phyloP scores from a whole-genome alignment of 306 rosid genomes.

The Fragaria nilgerrensis region DNA sequence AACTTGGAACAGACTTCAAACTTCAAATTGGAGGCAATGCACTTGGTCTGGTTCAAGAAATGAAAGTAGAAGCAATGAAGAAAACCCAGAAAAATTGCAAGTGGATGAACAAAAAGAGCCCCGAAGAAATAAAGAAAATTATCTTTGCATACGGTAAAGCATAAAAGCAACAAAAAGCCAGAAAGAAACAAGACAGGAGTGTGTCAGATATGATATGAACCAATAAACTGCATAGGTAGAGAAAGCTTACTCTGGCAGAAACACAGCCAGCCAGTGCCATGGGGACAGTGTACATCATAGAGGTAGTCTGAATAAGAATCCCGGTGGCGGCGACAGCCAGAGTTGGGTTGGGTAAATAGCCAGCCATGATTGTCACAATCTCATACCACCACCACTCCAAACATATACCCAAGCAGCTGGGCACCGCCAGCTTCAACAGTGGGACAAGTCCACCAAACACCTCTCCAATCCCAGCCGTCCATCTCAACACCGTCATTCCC shows the following conservation, averaged over 20 bases:
- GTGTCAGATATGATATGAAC: not conserved
- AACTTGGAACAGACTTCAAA: not conserved
- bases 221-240: not conserved
- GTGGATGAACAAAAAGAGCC: not conserved
- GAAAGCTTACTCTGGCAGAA: conserved; percentile 70
- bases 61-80: not conserved
- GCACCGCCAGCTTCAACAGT: conserved; percentile 68
- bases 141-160: not conserved
- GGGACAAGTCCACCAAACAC: conserved; percentile 51
- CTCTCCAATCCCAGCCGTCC: conserved; percentile 43
- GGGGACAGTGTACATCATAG: conserved; percentile 97
- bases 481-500: conserved; percentile 33
- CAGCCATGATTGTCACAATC: conserved; percentile 86
- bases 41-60: not conserved
- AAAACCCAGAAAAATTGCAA: not conserved
- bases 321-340: conserved; percentile 95
- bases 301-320: conserved; percentile 88
- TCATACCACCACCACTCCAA: conserved; percentile 99
- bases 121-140: not conserved
- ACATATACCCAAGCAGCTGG: conserved; percentile 88
- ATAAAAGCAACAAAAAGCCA: not conserved
- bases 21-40: not conserved
- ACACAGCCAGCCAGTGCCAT: conserved; percentile 98
- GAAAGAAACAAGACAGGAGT: not conserved
- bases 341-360: conserved; percentile 68